A percentile compares a stretch with the other conserved stretches of the same genome.
Conservation (phyloP, 2,329 filamentous ascomycete species). For the Ophiostoma quercus region DNA sequence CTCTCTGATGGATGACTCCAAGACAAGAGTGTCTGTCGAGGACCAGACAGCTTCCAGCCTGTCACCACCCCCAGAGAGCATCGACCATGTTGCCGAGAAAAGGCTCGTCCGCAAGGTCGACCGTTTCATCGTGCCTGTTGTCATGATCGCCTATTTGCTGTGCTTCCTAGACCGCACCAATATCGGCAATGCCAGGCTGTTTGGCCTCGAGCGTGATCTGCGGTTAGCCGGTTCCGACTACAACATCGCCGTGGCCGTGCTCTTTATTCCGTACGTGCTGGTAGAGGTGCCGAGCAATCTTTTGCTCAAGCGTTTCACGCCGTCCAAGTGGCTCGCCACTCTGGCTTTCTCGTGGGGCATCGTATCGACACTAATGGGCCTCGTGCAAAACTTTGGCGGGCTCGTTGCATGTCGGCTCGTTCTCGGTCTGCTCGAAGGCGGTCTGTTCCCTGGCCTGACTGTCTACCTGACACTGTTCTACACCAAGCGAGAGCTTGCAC, state of each 20-base stretch:
- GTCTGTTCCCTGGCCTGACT: slow-evolving; percentile 34
- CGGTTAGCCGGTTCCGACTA: slow-evolving; percentile 60
- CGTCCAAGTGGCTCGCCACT: slow-evolving; percentile 58
- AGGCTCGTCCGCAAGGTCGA: slow-evolving; percentile 20
- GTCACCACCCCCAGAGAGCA: neutral
- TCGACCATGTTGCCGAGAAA: slow-evolving; percentile 22
- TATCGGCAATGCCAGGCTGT: slow-evolving; percentile 62
- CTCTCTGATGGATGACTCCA: neutral
- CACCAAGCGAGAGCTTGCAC: slow-evolving; percentile 31
- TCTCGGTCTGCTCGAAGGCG: slow-evolving; percentile 33
- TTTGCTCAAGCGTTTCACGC: slow-evolving; percentile 57
- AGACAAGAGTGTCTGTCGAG: neutral
- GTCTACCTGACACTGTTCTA: slow-evolving; percentile 36
- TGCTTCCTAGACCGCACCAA: slow-evolving; percentile 42
- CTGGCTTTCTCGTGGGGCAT: slow-evolving; percentile 62
- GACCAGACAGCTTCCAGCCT: neutral
- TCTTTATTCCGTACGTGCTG: slow-evolving; percentile 59
- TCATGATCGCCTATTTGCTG: slow-evolving; percentile 17
- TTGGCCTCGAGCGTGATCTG: slow-evolving; percentile 58
- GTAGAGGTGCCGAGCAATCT: slow-evolving; percentile 64
- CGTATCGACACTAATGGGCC: slow-evolving; percentile 63
- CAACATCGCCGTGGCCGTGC: slow-evolving; percentile 60
- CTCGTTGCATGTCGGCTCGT: slow-evolving; percentile 39
- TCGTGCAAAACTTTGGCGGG: slow-evolving; percentile 51
- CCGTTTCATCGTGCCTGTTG: slow-evolving; percentile 15